Conservation (phyloP, 2,329 filamentous ascomycete genomes). For the Fusarium mangiferae region DNA sequence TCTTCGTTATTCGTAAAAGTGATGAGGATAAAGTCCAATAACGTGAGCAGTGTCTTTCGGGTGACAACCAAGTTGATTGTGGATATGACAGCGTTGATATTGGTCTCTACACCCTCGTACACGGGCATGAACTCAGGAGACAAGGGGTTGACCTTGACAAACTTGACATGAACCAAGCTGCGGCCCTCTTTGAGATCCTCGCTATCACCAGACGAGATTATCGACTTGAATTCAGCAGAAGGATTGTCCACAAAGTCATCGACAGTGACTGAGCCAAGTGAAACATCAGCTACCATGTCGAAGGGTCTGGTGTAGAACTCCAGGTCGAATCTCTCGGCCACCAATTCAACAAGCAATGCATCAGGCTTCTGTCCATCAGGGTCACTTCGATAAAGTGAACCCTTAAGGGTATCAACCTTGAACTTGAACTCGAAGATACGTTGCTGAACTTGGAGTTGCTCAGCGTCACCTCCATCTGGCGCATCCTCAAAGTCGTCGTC, state of each 20-base stretch:
- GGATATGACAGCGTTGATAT: conserved; percentile 89
- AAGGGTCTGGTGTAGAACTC: conserved; percentile 89
- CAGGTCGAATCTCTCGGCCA: conserved; percentile 88
- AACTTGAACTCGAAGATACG: conserved; percentile 97
- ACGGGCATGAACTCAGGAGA: conserved; percentile 94
- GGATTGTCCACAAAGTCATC: conserved; percentile 96
- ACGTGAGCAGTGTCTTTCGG: conserved; percentile 86
- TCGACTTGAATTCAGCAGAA: conserved; percentile 91
- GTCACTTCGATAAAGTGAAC: conserved; percentile 89
- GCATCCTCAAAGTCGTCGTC: conserved; percentile 76
- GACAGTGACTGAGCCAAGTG: conserved; percentile 85
- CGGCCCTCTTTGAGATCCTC: conserved; percentile 80
- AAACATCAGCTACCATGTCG: conserved; percentile 93
- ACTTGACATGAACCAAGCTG: conserved; percentile 89
- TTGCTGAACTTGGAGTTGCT: conserved; percentile 80
- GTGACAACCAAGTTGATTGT: conserved; percentile 98
- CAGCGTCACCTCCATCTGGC: conserved; percentile 63
- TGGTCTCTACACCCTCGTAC: conserved; percentile 93
- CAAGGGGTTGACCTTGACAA: conserved; percentile 86
- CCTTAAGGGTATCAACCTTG: conserved; percentile 91
- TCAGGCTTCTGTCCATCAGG: conserved; percentile 80
- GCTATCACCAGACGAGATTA: conserved; percentile 84
- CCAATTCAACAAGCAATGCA: conserved; percentile 85
- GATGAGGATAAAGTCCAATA: conserved; percentile 92
- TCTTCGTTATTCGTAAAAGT: conserved; percentile 80